These are phyloP conservation scores for Malassezia globosa DNA, from an alignment of 1,284 basidiomycete genomes.

Conservation along the genomic window DNA sequence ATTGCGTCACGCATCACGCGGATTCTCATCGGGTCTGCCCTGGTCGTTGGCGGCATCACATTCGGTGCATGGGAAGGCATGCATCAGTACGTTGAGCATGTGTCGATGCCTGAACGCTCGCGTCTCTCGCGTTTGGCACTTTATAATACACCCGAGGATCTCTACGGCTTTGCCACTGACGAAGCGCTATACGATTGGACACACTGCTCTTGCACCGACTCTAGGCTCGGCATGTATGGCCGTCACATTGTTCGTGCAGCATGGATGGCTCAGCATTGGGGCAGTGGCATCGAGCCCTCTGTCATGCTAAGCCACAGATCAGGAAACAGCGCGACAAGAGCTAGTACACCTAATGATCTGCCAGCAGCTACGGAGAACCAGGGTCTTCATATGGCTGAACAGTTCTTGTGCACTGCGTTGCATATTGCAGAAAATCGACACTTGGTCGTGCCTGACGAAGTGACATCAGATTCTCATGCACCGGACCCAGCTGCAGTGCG, in stretches of 20 bases:
- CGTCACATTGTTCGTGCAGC: slow-evolving; percentile 37
- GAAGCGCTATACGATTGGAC: background rate
- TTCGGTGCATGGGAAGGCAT: slow-evolving; percentile 31
- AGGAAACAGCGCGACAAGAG: too few species aligned
- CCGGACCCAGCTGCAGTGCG: slow-evolving; percentile 19
- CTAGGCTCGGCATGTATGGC: slow-evolving; percentile 32
- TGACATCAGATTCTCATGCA: slow-evolving; percentile 10
- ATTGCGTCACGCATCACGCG: slow-evolving; percentile 39
- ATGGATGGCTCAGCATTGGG: slow-evolving; percentile 42
- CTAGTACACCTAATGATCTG: slow-evolving; percentile 15
- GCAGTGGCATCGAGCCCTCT: slow-evolving; percentile 33
- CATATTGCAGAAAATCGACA: slow-evolving; percentile 24
- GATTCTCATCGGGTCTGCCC: slow-evolving; percentile 30
- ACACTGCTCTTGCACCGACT: slow-evolving; percentile 21
- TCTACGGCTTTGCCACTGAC: background rate
- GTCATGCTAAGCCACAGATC: slow-evolving; percentile 23
- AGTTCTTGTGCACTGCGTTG: slow-evolving; percentile 27
- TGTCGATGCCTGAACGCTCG: slow-evolving; percentile 20
- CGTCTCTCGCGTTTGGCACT: background rate
- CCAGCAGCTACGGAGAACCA: slow-evolving; percentile 14
- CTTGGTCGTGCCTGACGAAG: slow-evolving; percentile 30
- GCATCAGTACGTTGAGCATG: slow-evolving; percentile 42
- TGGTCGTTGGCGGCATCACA: slow-evolving; percentile 24
- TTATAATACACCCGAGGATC: background rate
- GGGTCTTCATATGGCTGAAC: slow-evolving; percentile 27